Percentiles rank a stretch among this genome's conserved stretches.
phyloP scores from a whole-genome alignment of 768 basidiomycete species.

The Glaciozyma antarctica region DNA sequence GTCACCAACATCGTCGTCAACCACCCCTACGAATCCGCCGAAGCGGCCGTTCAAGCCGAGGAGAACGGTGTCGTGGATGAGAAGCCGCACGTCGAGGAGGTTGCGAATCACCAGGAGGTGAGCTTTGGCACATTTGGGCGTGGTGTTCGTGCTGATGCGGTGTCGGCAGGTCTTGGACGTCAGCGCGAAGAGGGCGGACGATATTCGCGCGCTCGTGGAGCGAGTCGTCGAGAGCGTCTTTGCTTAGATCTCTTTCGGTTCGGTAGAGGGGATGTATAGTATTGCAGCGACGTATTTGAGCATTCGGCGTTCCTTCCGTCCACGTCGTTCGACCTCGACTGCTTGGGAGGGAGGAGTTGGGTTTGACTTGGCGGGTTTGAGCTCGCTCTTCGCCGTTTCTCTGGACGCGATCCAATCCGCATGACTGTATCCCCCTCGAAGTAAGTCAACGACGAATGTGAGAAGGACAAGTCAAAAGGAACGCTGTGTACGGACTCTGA shows the following conservation, averaged over 20 bases:
- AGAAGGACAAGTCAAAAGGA: too few species aligned
- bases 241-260: neutral
- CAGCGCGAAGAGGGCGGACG: conserved; percentile 58
- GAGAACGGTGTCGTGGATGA: conserved; percentile 44
- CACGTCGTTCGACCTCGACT: too few species aligned
- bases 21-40: conserved; percentile 57
- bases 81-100: conserved; percentile 16
- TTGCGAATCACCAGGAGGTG: conserved; percentile 31
- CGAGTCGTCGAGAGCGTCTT: conserved; percentile 45
- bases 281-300: too few species aligned
- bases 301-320: too few species aligned
- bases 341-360: too few species aligned
- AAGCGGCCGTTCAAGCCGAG: conserved; percentile 68
- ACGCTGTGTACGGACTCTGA: too few species aligned
- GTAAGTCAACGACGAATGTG: too few species aligned
- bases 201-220: conserved; percentile 62
- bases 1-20: conserved; percentile 80
- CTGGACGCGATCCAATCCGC: too few species aligned
- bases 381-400: too few species aligned
- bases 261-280: neutral
- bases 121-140: neutral
- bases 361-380: too few species aligned
- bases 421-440: too few species aligned
- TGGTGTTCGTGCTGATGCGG: conserved; percentile 45
- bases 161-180: conserved; percentile 55